These are phyloP conservation scores for Verticillium alfalfae DNA, from an alignment of 2,329 filamentous ascomycete species.

Conservation along the genomic window DNA sequence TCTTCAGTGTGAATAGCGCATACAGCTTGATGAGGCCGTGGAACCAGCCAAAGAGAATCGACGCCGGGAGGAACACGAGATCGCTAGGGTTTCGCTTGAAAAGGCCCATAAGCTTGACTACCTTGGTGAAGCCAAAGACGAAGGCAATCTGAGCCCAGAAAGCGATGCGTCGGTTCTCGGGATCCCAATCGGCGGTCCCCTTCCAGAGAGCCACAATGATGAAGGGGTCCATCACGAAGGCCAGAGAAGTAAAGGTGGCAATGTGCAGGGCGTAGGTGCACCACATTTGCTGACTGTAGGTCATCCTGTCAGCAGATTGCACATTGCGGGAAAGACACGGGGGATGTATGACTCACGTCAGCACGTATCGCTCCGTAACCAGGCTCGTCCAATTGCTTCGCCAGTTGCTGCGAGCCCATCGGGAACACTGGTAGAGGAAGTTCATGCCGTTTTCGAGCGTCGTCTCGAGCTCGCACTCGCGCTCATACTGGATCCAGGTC, in stretches of 20 bases:
- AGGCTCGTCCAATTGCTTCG: conserved; percentile 92
- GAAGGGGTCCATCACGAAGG: conserved; percentile 71
- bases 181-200: conserved; percentile 58
- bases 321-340: neutral
- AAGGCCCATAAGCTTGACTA: conserved; percentile 83
- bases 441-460: conserved; percentile 85
- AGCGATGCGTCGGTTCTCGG: conserved; percentile 44
- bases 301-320: conserved; percentile 8
- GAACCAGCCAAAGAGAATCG: conserved; percentile 85
- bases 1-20: conserved; percentile 73
- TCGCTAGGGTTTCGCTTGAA: conserved; percentile 82
- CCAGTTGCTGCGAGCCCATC: conserved; percentile 98
- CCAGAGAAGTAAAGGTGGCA: conserved; percentile 86
- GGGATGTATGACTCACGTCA: conserved; percentile 60
- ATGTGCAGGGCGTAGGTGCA: conserved; percentile 89
- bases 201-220: conserved; percentile 65
- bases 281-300: conserved; percentile 77
- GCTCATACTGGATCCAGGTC: conserved; percentile 92
- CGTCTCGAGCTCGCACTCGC: conserved; percentile 85
- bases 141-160: conserved; percentile 62
- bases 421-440: conserved; percentile 87
- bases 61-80: conserved; percentile 74
- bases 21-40: conserved; percentile 91
- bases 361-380: conserved; percentile 75
- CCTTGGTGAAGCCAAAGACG: conserved; percentile 80